These are phyloP conservation scores for Xanthoconium stramineum DNA, from an alignment of 768 basidiomycete species.

Conservation along the genomic window DNA sequence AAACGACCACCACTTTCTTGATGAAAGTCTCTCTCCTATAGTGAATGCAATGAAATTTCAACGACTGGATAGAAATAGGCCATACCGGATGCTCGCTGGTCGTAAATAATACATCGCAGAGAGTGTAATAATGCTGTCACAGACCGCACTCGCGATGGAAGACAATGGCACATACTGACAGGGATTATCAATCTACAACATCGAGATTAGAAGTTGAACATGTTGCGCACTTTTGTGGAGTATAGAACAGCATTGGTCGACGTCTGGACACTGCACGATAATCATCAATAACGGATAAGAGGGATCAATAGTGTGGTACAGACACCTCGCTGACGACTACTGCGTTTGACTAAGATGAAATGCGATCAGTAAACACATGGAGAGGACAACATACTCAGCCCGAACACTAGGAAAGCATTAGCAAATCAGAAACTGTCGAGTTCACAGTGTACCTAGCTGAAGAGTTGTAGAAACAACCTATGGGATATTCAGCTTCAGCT, in stretches of 20 bases:
- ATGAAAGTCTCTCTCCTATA: constrained; percentile 6
- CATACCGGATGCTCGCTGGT: constrained; percentile 5
- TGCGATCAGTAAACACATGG: not conserved
- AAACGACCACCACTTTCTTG: constrained; percentile 7
- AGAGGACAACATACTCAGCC: constrained; percentile 3
- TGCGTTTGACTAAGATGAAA: not conserved
- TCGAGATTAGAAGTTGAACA: not conserved
- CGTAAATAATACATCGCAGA: constrained; percentile 11
- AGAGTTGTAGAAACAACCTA: constrained; percentile 1
- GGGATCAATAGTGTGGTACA: not conserved
- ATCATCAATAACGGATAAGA: not conserved
- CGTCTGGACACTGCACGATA: not conserved
- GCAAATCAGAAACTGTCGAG: not conserved
- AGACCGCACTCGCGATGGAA: constrained; percentile 1
- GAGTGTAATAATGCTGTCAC: constrained; percentile 11
- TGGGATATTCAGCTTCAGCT: not conserved
- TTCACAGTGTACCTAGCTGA: constrained; percentile 9
- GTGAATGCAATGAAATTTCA: not conserved
- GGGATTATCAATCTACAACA: not conserved
- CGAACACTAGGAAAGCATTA: constrained; percentile 3
- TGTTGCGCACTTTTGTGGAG: not conserved
- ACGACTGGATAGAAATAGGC: not conserved
- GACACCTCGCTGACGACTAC: not conserved
- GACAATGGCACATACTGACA: not conserved
- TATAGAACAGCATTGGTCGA: not conserved